Base-by-base conservation (phyloP, 139 green algal species). In the Chlamydomonas sphaeroides region DNA sequence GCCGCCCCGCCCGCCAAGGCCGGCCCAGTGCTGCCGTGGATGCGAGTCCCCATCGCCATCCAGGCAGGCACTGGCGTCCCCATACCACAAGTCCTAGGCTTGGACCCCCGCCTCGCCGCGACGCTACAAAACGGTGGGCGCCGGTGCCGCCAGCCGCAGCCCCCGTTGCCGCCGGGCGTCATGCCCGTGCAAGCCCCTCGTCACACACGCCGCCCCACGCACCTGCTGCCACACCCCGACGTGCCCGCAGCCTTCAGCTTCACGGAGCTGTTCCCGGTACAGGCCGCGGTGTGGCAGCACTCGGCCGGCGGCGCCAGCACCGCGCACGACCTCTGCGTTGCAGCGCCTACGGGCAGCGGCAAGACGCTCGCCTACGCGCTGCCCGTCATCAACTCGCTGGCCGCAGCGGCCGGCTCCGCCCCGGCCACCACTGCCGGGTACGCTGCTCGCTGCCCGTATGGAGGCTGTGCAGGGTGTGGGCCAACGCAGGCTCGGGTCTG, bases 281-380 rank as follows among this genome's bases (percentile, higher is more conserved):
- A 98, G 39, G 87, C 90, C 30, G 92, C 90, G 33, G 89, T 94
- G 32, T 98, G 94, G 95, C 66, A 77, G 2, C 72, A 92, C 53
- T 86, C 89, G 0, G 92, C 83, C 2, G 95, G 95, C 25, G 95
- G 95, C 20, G 38, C 68, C 49, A 93, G 87, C 79, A 61, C 66
- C 14, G 83, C 81, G 11, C 93, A 98, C 85, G 95, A 98, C 79
- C 70, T 98, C n/a, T 97, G 94, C 86, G 87, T 98, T 25, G 89
- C 83, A 33, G 94, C 95, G 1, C 95, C 95, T 32, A 98, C 95
- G 0, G 95, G 95, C 75, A 95, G 89, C 71, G 95, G 95, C 65
- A 98, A 98, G 85, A 98, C 95, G 2, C 86, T 98, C 30, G 92
- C 95, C 1, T 98, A 98, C 83, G 86, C 79, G 0, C 89, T 98